These are phyloP conservation scores for Coniosporium apollinis DNA, from an alignment of 495 filamentous ascomycete species.

Conservation along the genomic window DNA sequence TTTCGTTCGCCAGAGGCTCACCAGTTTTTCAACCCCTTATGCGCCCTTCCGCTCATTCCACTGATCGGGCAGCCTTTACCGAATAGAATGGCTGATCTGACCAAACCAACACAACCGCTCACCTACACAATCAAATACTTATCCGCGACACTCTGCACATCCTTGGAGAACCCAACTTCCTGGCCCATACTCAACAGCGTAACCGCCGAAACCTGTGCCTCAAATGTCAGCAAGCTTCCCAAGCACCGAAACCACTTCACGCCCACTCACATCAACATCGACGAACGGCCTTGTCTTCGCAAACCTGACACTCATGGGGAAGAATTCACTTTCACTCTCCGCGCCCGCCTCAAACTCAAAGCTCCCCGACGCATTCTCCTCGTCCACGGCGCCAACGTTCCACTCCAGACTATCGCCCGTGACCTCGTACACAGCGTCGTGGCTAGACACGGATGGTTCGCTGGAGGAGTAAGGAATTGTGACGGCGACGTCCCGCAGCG, in stretches of 20 bases:
- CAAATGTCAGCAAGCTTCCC: slow-evolving; percentile 10
- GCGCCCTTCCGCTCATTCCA: no score
- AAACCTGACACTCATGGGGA: slow-evolving; percentile 89
- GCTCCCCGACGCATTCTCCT: slow-evolving; percentile 60
- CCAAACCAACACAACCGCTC: no score
- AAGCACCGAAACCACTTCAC: slow-evolving; percentile 5
- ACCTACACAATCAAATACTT: slow-evolving; percentile 67
- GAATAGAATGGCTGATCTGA: no score
- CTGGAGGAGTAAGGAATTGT: slow-evolving; percentile 67
- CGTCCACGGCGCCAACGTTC: slow-evolving; percentile 70
- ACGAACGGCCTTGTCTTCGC: slow-evolving; percentile 73
- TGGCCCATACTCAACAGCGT: slow-evolving; percentile 65
- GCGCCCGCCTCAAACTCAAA: slow-evolving; percentile 91
- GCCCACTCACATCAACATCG: slow-evolving; percentile 70
- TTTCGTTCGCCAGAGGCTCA: no score
- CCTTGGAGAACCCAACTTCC: slow-evolving; percentile 73
- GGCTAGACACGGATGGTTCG: slow-evolving; percentile 79
- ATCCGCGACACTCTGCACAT: slow-evolving; percentile 71
- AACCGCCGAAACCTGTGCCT: slow-evolving; percentile 46
- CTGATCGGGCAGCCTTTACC: no score
- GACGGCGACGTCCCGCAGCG: slow-evolving; percentile 68
- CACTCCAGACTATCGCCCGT: slow-evolving; percentile 86
- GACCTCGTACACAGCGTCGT: slow-evolving; percentile 87
- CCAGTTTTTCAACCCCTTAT: no score
- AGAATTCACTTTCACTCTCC: slow-evolving; percentile 75